Conservation (phyloP, 176 grass and related monocot species). For the Musa acuminata region DNA sequence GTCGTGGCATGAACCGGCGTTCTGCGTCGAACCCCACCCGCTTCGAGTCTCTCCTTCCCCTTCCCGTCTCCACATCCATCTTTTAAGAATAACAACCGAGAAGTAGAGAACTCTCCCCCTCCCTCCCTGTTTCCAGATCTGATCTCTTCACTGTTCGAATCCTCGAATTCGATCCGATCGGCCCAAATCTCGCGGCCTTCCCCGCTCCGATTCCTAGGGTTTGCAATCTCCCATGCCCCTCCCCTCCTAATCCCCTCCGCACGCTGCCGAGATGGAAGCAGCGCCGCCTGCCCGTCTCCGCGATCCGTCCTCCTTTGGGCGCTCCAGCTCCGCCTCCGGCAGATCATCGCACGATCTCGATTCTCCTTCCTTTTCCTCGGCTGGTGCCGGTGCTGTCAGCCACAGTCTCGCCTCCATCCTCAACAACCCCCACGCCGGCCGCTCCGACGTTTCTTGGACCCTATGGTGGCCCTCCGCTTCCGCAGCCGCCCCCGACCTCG, state of each 20-base stretch:
- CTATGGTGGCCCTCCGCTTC: conserved; percentile 51
- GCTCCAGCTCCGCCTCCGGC: conserved; percentile 25
- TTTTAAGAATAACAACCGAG: not conserved
- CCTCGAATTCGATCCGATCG: not conserved
- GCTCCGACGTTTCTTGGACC: conserved; percentile 57
- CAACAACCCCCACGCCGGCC: conserved; percentile 75
- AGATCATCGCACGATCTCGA: conserved; percentile 13
- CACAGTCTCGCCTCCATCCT: conserved; percentile 89
- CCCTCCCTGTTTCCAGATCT: not conserved
- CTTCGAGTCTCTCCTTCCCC: too few species aligned
- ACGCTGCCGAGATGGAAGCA: conserved; percentile 40
- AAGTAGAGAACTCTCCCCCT: not conserved
- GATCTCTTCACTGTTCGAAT: not conserved
- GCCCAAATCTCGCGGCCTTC: not conserved
- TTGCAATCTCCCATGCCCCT: not conserved
- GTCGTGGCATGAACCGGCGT: too few species aligned
- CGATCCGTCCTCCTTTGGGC: conserved; percentile 29
- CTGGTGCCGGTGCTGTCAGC: conserved; percentile 32
- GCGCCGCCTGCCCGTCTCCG: not conserved
- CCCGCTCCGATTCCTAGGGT: not conserved
- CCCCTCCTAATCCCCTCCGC: not conserved
- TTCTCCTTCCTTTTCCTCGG: conserved; percentile 38
- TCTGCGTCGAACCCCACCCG: too few species aligned
- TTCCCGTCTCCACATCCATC: too few species aligned
- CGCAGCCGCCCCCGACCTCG: conserved; percentile 27